phyloP scores from a whole-genome alignment of 805 yeast species.

The Peterozyma toletana region DNA sequence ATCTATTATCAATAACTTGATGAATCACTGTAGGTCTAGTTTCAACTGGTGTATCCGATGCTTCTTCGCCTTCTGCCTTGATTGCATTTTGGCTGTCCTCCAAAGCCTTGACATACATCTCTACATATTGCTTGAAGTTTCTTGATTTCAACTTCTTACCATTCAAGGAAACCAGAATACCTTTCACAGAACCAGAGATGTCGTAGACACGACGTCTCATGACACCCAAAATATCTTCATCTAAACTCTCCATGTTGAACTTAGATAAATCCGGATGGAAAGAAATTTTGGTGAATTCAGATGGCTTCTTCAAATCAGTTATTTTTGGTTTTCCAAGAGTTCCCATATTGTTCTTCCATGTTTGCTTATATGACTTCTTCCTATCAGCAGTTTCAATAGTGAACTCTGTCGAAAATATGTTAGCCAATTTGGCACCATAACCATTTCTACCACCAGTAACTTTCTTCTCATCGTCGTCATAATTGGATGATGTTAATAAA shows the following conservation, averaged over 20 bases:
- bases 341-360: slow-evolving; percentile 86
- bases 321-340: slow-evolving; percentile 71
- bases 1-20: slow-evolving; percentile 74
- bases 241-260: slow-evolving; percentile 80
- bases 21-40: slow-evolving; percentile 53
- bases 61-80: slow-evolving; percentile 10
- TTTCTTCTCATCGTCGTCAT: slow-evolving; percentile 90
- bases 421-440: slow-evolving; percentile 95
- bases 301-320: slow-evolving; percentile 44
- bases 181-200: slow-evolving; percentile 87
- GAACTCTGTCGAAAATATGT: slow-evolving; percentile 87
- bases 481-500: slow-evolving; percentile 88
- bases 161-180: slow-evolving; percentile 71
- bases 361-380: slow-evolving; percentile 60
- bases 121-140: slow-evolving; percentile 82
- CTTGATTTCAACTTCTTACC: slow-evolving; percentile 62
- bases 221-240: slow-evolving; percentile 76
- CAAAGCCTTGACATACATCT: slow-evolving; percentile 78
- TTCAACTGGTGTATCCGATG: slow-evolving; percentile 10
- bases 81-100: slow-evolving; percentile 33
- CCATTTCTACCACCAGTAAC: slow-evolving; percentile 99
- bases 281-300: slow-evolving; percentile 79
- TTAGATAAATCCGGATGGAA: slow-evolving; percentile 83
- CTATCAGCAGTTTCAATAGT: slow-evolving; percentile 85
- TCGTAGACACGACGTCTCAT: slow-evolving; percentile 92